Conservation (phyloP, 805 yeast genomes). For the Yarrowia sp. region DNA sequence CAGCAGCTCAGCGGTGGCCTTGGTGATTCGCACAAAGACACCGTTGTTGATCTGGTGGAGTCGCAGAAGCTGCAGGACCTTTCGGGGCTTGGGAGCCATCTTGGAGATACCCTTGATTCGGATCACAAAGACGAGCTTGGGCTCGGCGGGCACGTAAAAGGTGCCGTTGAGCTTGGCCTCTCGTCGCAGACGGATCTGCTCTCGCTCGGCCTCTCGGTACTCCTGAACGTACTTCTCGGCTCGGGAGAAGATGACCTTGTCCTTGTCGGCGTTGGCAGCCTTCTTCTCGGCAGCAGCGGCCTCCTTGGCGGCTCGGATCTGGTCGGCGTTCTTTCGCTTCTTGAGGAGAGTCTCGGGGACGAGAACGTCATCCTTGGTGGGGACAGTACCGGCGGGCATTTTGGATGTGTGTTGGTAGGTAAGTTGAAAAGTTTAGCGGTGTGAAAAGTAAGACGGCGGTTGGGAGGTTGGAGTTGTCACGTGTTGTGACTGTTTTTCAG, state of each 20-base stretch:
- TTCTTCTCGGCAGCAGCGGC: slow-evolving; percentile 47
- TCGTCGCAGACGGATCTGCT: slow-evolving; percentile 77
- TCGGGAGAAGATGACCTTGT: slow-evolving; percentile 74
- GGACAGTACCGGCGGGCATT: slow-evolving; percentile 34
- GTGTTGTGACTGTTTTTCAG: slow-evolving; percentile 28
- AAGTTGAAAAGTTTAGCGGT: not conserved
- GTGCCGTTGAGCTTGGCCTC: slow-evolving; percentile 92
- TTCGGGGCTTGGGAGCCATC: slow-evolving; percentile 99
- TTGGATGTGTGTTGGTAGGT: slow-evolving; percentile 18
- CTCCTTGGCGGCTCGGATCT: slow-evolving; percentile 55
- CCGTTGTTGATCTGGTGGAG: slow-evolving; percentile 77
- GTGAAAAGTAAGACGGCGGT: slow-evolving; percentile 2
- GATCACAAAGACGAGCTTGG: slow-evolving; percentile 89
- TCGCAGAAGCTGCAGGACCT: slow-evolving; percentile 80
- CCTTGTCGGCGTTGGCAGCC: slow-evolving; percentile 38
- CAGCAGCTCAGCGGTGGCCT: slow-evolving; percentile 74
- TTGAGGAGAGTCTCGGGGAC: slow-evolving; percentile 59
- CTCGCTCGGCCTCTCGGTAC: slow-evolving; percentile 89
- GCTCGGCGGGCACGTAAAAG: slow-evolving; percentile 91
- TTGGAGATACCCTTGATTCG: slow-evolving; percentile 99
- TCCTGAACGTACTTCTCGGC: slow-evolving; percentile 96
- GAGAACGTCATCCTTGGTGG: slow-evolving; percentile 36
- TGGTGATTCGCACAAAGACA: slow-evolving; percentile 74
- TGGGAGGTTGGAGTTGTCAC: slow-evolving; percentile 4
- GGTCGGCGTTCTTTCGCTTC: slow-evolving; percentile 57